Percentiles rank a stretch among this genome's conserved stretches.
These are phyloP conservation scores for Singerocomus inundabilis DNA, from an alignment of 1,284 basidiomycete genomes.

Conservation along the genomic window DNA sequence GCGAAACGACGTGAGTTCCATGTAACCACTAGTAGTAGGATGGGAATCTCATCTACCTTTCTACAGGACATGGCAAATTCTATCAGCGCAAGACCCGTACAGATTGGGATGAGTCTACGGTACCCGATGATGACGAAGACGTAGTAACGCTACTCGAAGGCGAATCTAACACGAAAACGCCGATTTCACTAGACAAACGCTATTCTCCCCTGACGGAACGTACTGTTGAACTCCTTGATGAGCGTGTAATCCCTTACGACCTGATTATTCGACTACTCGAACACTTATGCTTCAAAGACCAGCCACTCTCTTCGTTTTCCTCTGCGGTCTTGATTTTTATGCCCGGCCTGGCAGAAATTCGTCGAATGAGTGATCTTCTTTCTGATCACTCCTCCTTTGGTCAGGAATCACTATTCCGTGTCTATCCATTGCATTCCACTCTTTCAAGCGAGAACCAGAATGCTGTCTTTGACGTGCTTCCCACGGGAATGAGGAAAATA, in stretches of 20 bases:
- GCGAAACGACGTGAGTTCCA: conserved; percentile 62
- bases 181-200: conserved; percentile 64
- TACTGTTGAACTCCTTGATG: conserved; percentile 87
- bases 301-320: conserved; percentile 60
- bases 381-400: conserved; percentile 78
- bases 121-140: conserved; percentile 74
- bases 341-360: conserved; percentile 93
- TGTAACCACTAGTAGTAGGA: not conserved
- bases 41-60: conserved; percentile 3
- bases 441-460: conserved; percentile 89
- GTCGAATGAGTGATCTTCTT: conserved; percentile 83
- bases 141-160: conserved; percentile 27
- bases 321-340: conserved; percentile 89
- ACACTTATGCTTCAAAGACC: conserved; percentile 77
- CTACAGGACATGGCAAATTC: conserved; percentile 60
- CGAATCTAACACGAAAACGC: conserved; percentile 38
- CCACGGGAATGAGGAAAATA: conserved; percentile 81
- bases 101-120: conserved; percentile 76
- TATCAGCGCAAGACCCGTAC: conserved; percentile 58
- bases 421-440: conserved; percentile 93
- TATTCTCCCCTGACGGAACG: conserved; percentile 73
- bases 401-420: conserved; percentile 60
- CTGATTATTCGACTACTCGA: conserved; percentile 87
- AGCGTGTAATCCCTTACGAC: conserved; percentile 88
- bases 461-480: conserved; percentile 88